These are phyloP conservation scores for Colletotrichum sp. DNA, from an alignment of 2,329 filamentous ascomycete species.

Conservation along the genomic window DNA sequence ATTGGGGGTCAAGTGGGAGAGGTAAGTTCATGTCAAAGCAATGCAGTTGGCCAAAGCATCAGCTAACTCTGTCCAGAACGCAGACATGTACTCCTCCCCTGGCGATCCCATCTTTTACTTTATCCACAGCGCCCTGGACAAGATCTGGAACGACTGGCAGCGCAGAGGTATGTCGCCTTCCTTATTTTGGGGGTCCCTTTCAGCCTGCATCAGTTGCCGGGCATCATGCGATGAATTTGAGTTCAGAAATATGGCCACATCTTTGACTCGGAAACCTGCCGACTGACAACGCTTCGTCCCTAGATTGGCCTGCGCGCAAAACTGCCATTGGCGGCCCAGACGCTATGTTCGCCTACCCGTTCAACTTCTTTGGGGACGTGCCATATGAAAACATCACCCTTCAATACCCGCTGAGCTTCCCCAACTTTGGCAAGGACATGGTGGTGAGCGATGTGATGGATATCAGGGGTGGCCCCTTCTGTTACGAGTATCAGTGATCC, in stretches of 20 bases:
- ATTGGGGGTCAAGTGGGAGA: neutral
- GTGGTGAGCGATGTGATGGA: slow-evolving; percentile 30
- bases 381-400: neutral
- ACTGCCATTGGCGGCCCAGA: neutral
- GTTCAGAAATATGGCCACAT: neutral
- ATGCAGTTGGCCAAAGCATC: neutral
- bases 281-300: neutral
- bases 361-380: neutral
- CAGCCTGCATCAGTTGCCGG: too few species aligned
- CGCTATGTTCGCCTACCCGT: neutral
- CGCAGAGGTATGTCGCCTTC: too few species aligned
- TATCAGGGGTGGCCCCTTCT: slow-evolving; percentile 22
- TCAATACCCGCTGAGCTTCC: neutral
- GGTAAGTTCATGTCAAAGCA: neutral
- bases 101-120: neutral
- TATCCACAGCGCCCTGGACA: neutral
- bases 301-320: neutral
- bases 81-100: neutral
- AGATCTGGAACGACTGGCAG: too few species aligned
- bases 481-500: slow-evolving; percentile 25
- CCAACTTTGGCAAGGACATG: neutral
- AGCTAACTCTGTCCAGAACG: neutral
- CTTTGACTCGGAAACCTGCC: neutral
- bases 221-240: neutral
- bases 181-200: too few species aligned